Evolutionary conservation across 371 early-diverging fungal genomes (phyloP).

Genomic region (Batrachochytrium dendrobatidis): DNA sequence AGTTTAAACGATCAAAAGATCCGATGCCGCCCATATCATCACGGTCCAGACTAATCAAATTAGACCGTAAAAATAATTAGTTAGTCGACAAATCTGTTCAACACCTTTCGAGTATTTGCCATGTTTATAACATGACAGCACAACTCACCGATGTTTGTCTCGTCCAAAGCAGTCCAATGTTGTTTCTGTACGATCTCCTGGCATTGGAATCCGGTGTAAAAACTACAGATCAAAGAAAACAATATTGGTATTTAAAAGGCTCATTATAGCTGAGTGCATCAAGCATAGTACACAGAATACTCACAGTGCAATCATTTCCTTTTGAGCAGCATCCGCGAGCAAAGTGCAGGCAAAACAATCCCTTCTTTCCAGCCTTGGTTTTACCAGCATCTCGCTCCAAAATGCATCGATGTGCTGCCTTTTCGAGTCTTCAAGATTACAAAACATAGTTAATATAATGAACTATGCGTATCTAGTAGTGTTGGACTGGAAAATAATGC

Average conservation of each 20-base stretch:
- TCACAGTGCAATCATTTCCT: conserved; percentile 26
- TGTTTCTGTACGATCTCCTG: conserved; percentile 55
- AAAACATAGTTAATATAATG: not conserved
- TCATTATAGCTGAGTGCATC: not conserved
- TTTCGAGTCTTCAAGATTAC: conserved; percentile 21
- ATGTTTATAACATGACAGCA: no score
- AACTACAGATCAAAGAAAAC: no score
- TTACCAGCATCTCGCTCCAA: conserved; percentile 63
- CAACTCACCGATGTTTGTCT: conserved; percentile 36
- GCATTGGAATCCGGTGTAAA: conserved; percentile 60
- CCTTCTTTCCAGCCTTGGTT: conserved; percentile 60
- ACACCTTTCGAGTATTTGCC: no score
- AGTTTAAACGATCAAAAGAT: conserved; percentile 64
- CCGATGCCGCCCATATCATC: conserved; percentile 88
- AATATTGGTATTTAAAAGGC: not conserved
- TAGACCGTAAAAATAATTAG: conserved; percentile 1
- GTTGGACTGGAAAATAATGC: no score
- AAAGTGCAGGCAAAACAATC: conserved; percentile 75
- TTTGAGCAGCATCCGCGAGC: conserved; percentile 76
- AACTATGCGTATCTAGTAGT: not conserved
- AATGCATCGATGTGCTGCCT: conserved; percentile 59
- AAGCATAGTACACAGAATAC: conserved; percentile 1
- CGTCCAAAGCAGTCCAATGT: conserved; percentile 78
- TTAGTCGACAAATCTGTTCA: not conserved
- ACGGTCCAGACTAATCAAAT: conserved; percentile 68